These are phyloP conservation scores for Candida silvicultrix DNA, from an alignment of 805 yeast species.

Conservation along the genomic window DNA sequence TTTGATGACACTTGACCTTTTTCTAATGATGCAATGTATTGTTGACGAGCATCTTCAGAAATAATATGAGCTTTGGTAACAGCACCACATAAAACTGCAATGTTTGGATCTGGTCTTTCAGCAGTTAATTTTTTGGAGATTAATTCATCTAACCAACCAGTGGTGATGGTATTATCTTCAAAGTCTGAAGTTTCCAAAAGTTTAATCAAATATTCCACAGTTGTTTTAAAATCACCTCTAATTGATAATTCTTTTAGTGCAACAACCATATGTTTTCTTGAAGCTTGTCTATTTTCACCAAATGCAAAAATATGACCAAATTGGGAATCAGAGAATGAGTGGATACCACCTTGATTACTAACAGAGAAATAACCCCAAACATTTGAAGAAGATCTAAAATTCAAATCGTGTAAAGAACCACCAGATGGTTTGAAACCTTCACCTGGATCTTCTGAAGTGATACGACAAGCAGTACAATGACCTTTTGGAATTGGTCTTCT, in stretches of 20 bases:
- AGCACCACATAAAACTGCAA: conserved; percentile 97
- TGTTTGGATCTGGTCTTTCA: conserved; percentile 87
- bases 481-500: conserved; percentile 95
- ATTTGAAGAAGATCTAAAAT: conserved; percentile 93
- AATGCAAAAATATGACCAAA: conserved; percentile 99
- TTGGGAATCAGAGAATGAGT: conserved; percentile 96
- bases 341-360: conserved; percentile 93
- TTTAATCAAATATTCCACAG: conserved; percentile 94
- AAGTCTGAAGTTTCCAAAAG: conserved; percentile 94
- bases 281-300: conserved; percentile 97
- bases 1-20: conserved; percentile 94
- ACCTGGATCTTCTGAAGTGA: conserved; percentile 98
- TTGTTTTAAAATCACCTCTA: conserved; percentile 97
- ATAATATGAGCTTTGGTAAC: conserved; percentile 89
- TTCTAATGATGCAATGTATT: conserved; percentile 72
- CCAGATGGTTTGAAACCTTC: conserved; percentile 99
- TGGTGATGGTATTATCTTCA: conserved; percentile 92
- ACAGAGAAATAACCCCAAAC: conserved; percentile 99
- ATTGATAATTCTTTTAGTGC: conserved; percentile 94
- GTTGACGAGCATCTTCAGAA: conserved; percentile 61
- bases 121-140: conserved; percentile 92
- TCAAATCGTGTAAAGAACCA: conserved; percentile 93
- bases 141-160: conserved; percentile 98
- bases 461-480: conserved; percentile 98
- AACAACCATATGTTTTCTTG: conserved; percentile 98